Evolutionary conservation across 805 yeast genomes (phyloP), one percentile per base, ranked within the genome.

Genomic region (Grigorovia jiainica): DNA sequence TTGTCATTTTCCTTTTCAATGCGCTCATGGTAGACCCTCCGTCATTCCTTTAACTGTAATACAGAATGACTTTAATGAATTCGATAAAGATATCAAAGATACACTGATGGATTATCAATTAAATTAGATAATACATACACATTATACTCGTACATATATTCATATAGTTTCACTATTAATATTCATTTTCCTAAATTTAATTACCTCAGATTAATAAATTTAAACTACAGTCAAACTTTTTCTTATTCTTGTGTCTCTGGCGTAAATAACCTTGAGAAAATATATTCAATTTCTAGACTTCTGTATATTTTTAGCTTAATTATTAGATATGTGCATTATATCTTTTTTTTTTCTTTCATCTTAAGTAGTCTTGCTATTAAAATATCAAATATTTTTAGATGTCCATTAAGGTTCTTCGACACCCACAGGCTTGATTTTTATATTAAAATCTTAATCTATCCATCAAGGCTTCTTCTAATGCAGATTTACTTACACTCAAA

Each of bases 11-110:
- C 94, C 95, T 0, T 81, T 83, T 48, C 78, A 73, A 42, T 87
- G 95, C 65, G 95, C 95, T 0, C 95, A 86, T 57, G 95, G 95
- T 0, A 61, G 95, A 43, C 94, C 95, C 0, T 73, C 87, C 0
- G 56, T 81, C 10, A 71, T 76, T 1, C 87, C 89, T 0, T 45
- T 76, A 3, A 60, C 61, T 25, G 58, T 61, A 7, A 17, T 40
- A 11, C 40, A 27, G 29, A 16, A 17, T 20, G 24, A 19, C 16
- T 24, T 9, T 31, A 27, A 13, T 13, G 31, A 27, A 40, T 21
- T 23, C 20, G 24, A 24, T 15, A 13, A 17, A 20, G 6, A 10
- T 17, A 20, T 16, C 3, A 17, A 16, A 16, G 27, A 35, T 35
- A 23, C 27, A 11, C 38, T 31, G 9, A 10, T 4, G 8, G 38